Conservation (phyloP, 2,329 filamentous ascomycete species). For the Botrytis tulipae region DNA sequence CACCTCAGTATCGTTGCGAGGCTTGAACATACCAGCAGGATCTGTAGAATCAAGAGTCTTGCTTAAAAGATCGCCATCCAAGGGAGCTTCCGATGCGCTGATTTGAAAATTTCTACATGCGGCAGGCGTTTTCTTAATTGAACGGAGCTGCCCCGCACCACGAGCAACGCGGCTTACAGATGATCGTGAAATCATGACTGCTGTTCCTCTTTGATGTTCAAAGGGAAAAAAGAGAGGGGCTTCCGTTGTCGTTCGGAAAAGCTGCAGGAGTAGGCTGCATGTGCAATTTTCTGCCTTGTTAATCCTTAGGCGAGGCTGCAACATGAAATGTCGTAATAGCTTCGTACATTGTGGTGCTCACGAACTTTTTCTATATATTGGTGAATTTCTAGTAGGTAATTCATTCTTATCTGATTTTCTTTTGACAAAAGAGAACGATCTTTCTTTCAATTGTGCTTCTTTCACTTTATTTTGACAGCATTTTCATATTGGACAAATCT, state of each 20-base stretch:
- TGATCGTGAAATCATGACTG: constrained; percentile 37
- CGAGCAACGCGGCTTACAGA: constrained; percentile 31
- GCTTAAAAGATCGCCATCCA: constrained; percentile 56
- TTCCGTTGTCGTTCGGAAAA: constrained; percentile 17
- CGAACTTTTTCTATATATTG: not conserved
- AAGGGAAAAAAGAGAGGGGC: constrained; percentile 10
- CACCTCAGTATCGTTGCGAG: not conserved
- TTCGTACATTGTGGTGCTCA: constrained; percentile 10
- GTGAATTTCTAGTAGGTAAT: not conserved
- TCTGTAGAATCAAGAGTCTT: constrained; percentile 43
- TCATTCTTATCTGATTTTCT: not conserved
- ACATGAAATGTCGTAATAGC: constrained; percentile 22
- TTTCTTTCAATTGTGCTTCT: not conserved
- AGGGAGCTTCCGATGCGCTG: constrained; percentile 55
- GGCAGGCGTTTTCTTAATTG: constrained; percentile 20
- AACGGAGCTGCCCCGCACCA: constrained; percentile 32
- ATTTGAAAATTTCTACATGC: constrained; percentile 60
- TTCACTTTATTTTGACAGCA: not conserved
- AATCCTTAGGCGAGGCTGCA: constrained; percentile 17
- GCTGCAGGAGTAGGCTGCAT: constrained; percentile 5
- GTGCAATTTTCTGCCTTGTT: constrained; percentile 23
- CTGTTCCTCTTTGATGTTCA: constrained; percentile 21
- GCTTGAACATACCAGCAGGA: constrained; percentile 27
- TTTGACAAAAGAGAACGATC: not conserved
- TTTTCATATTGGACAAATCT: not conserved